These are phyloP conservation scores for Amaranthus tricolor DNA, from an alignment of 179 eudicot genomes.

Conservation along the genomic window DNA sequence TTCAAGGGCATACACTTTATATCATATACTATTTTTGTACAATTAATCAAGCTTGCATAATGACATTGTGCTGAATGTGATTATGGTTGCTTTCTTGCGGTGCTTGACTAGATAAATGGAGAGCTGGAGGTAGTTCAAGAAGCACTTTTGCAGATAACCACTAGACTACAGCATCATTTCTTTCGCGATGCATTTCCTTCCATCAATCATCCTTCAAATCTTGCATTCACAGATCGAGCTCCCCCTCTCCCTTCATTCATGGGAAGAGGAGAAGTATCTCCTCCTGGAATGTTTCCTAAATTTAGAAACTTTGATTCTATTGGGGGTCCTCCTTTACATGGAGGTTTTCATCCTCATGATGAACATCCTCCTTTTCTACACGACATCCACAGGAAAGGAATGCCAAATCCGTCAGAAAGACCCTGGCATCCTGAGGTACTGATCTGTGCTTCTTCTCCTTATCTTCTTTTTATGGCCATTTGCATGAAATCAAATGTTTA, in stretches of 20 bases:
- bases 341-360: slow-evolving; percentile 66
- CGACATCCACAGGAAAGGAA: slow-evolving; percentile 61
- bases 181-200: slow-evolving; percentile 87
- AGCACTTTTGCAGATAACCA: slow-evolving; percentile 81
- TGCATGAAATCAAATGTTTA: neutral
- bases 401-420: slow-evolving; percentile 62
- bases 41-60: neutral
- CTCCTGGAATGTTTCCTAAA: slow-evolving; percentile 58
- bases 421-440: slow-evolving; percentile 86
- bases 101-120: slow-evolving; percentile 66
- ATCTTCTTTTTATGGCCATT: neutral
- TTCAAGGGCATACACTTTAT: neutral
- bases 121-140: slow-evolving; percentile 75
- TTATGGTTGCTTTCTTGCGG: neutral
- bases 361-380: slow-evolving; percentile 67
- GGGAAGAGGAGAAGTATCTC: slow-evolving; percentile 71
- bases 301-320: slow-evolving; percentile 59
- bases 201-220: slow-evolving; percentile 40
- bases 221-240: slow-evolving; percentile 56
- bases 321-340: slow-evolving; percentile 55
- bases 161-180: slow-evolving; percentile 67
- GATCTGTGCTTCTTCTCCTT: neutral
- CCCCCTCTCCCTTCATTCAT: slow-evolving; percentile 55
- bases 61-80: neutral
- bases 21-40: neutral